A percentile compares a stretch with the other conserved stretches of the same genome.
Evolutionary conservation across 2,329 filamentous ascomycete genomes (phyloP).

Genomic region (Sarocladium oryzae): DNA sequence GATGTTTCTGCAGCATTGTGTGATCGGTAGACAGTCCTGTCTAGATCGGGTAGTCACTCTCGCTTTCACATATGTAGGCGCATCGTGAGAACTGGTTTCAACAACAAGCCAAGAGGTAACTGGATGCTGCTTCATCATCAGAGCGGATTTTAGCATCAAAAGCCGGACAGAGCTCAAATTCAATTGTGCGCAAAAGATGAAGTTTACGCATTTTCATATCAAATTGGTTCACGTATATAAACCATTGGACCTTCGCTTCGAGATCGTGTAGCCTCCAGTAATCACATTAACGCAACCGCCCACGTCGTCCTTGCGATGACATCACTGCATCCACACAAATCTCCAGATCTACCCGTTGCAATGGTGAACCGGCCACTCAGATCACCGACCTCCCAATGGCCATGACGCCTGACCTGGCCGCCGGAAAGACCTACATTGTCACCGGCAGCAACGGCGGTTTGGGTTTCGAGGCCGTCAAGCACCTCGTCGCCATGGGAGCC

Average conservation of each 20-base stretch:
- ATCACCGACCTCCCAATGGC: slow-evolving; percentile 9
- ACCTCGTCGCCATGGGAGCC: slow-evolving; percentile 33
- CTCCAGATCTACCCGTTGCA: too few species aligned
- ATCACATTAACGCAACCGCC: too few species aligned
- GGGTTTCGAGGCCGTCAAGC: slow-evolving; percentile 34
- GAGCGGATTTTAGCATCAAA: background rate
- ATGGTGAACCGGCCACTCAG: background rate
- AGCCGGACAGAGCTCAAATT: background rate
- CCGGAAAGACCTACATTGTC: slow-evolving; percentile 31
- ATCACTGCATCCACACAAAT: too few species aligned
- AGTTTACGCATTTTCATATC: too few species aligned
- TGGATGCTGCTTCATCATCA: background rate
- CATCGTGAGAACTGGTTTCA: background rate
- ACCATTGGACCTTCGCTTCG: too few species aligned
- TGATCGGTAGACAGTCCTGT: background rate
- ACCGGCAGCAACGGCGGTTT: slow-evolving; percentile 38
- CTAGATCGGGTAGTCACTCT: slow-evolving; percentile 1
- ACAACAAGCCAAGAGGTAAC: background rate
- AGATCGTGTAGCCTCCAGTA: too few species aligned
- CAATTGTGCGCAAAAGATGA: too few species aligned
- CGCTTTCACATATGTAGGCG: background rate
- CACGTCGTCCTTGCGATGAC: too few species aligned
- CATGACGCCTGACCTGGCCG: slow-evolving; percentile 20
- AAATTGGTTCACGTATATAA: too few species aligned
- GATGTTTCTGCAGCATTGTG: too few species aligned